phyloP scores from a whole-genome alignment of 1,284 basidiomycete species.

The Naganishia sp. region DNA sequence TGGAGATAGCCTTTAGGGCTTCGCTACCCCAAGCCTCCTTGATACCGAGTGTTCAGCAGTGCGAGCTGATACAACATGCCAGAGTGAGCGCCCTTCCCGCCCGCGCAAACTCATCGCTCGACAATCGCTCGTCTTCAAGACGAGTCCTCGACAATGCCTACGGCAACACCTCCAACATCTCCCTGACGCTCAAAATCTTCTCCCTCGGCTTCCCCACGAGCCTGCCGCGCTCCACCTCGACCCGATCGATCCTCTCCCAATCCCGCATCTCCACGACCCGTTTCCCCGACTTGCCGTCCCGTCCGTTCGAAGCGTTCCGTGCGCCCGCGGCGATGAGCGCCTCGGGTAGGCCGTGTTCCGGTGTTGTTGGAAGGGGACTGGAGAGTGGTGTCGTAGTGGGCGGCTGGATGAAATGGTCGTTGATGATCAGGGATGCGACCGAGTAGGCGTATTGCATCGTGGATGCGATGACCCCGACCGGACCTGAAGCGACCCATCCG shows the following conservation, averaged over 20 bases:
- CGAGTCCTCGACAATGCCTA: background rate
- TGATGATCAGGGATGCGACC: conserved; percentile 44
- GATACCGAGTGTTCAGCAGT: too few relatives aligned
- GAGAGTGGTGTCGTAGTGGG: background rate
- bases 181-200: conserved; percentile 59
- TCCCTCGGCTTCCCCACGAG: conserved; percentile 44
- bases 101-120: too few relatives aligned
- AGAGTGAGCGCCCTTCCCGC: too few relatives aligned
- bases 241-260: conserved; percentile 49
- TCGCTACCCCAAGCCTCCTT: too few relatives aligned
- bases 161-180: conserved; percentile 57
- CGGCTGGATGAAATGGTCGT: conserved; percentile 40
- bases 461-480: conserved; percentile 85
- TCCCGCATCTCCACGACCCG: conserved; percentile 44
- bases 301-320: background rate
- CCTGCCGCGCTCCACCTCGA: conserved; percentile 40
- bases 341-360: conserved; percentile 35
- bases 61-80: too few relatives aligned
- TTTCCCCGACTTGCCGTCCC: conserved; percentile 34
- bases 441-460: conserved; percentile 93
- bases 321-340: conserved; percentile 39
- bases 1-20: too few relatives aligned
- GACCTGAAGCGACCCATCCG: conserved; percentile 91
- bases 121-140: too few relatives aligned
- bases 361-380: background rate